Evolutionary conservation across 345 rosid genomes (phyloP).

Genomic region (Melaleuca quinquenervia): DNA sequence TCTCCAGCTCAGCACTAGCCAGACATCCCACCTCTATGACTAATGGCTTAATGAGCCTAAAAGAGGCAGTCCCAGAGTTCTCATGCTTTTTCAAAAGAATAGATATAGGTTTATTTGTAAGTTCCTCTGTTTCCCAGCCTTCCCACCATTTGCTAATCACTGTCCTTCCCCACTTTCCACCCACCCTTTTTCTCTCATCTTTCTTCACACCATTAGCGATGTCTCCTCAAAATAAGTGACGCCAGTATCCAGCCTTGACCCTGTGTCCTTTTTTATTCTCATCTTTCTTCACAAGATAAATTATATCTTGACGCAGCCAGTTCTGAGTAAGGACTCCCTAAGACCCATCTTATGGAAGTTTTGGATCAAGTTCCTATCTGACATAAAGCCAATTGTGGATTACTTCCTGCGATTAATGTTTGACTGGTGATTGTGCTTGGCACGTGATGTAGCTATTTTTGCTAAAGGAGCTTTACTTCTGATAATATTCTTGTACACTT

Average conservation of each 20-base stretch:
- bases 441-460: background rate
- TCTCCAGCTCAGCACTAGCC: background rate
- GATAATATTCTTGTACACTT: background rate
- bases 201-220: background rate
- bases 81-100: background rate
- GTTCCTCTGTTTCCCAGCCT: no score
- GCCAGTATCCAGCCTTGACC: background rate
- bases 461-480: background rate
- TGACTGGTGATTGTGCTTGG: no score
- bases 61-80: background rate
- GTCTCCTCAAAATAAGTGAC: background rate
- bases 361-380: conserved; percentile 4
- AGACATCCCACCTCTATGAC: background rate
- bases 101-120: no score
- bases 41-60: background rate
- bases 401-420: background rate
- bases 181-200: background rate
- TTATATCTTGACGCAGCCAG: background rate
- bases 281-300: background rate
- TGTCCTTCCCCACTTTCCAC: background rate
- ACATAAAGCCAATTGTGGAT: conserved; percentile 39
- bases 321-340: background rate
- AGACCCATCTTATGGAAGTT: background rate
- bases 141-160: background rate
- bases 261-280: background rate